These are phyloP conservation scores for Pseudofabraea citricarpa DNA, from an alignment of 2,329 filamentous ascomycete genomes.

Conservation along the genomic window DNA sequence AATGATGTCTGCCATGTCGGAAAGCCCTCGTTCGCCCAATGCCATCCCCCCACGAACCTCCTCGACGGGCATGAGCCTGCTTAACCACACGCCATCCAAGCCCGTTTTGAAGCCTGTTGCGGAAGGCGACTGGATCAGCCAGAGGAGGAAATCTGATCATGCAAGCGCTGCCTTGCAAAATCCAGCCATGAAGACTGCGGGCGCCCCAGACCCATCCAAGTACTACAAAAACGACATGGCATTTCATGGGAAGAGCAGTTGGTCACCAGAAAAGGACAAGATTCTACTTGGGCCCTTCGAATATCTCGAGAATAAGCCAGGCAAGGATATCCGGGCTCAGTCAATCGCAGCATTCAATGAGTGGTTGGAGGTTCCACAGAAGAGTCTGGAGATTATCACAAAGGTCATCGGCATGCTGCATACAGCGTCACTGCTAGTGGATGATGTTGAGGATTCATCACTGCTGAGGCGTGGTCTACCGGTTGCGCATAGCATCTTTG, in stretches of 20 bases:
- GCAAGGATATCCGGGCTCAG: conserved; percentile 79
- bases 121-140: conserved; percentile 57
- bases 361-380: conserved; percentile 69
- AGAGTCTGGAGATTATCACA: conserved; percentile 69
- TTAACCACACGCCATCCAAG: conserved; percentile 19
- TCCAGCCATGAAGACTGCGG: conserved; percentile 16
- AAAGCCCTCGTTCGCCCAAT: conserved; percentile 46
- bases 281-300: conserved; percentile 75
- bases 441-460: conserved; percentile 84
- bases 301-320: conserved; percentile 73
- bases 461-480: conserved; percentile 72
- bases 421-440: conserved; percentile 76
- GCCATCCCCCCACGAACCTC: conserved; percentile 71
- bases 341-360: conserved; percentile 77
- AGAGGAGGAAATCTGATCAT: conserved; percentile 28
- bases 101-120: conserved; percentile 48
- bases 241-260: conserved; percentile 34
- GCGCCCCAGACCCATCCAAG: conserved; percentile 18
- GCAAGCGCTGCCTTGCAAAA: conserved; percentile 13
- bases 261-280: conserved; percentile 71
- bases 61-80: conserved; percentile 47
- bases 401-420: conserved; percentile 81
- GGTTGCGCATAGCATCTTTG: conserved; percentile 80
- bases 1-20: conserved; percentile 12
- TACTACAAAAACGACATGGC: conserved; percentile 24